A percentile compares a stretch with the other conserved stretches of the same genome.
phyloP scores from a whole-genome alignment of 2,329 filamentous ascomycete species.

The Cylindrodendrum hubeiense region DNA sequence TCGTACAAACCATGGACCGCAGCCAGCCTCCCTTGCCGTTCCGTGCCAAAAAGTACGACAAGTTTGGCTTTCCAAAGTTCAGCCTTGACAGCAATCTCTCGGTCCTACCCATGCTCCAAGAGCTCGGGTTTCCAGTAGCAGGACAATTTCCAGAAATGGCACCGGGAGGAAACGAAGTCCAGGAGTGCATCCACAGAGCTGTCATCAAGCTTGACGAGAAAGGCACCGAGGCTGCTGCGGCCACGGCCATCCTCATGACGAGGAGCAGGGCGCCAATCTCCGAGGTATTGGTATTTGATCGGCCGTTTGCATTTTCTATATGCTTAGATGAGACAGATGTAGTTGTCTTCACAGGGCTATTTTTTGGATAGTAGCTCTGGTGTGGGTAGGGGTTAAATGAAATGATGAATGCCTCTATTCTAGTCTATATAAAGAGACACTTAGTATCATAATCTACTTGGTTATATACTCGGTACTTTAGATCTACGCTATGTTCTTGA shows the following conservation, averaged over 20 bases:
- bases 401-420: no score
- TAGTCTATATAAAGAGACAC: no score
- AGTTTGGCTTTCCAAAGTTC: conserved; percentile 3
- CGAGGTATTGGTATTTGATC: neutral
- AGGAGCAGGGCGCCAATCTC: neutral
- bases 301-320: conserved; percentile 1
- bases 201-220: neutral
- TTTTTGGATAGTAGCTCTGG: neutral
- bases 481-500: no score
- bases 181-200: neutral
- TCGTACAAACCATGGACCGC: neutral
- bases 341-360: neutral
- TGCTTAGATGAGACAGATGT: neutral
- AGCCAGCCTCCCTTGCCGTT: neutral
- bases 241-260: neutral
- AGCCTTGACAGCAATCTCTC: neutral
- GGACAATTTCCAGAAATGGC: neutral
- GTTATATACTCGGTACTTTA: no score
- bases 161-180: neutral
- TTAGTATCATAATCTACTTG: no score
- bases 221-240: conserved; percentile 1
- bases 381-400: no score
- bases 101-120: neutral
- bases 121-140: neutral
- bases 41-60: conserved; percentile 1